Evolutionary conservation across 2,329 filamentous ascomycete genomes (phyloP), one percentile per base, ranked within the genome.

Genomic region (Podosphaera leucotricha): DNA sequence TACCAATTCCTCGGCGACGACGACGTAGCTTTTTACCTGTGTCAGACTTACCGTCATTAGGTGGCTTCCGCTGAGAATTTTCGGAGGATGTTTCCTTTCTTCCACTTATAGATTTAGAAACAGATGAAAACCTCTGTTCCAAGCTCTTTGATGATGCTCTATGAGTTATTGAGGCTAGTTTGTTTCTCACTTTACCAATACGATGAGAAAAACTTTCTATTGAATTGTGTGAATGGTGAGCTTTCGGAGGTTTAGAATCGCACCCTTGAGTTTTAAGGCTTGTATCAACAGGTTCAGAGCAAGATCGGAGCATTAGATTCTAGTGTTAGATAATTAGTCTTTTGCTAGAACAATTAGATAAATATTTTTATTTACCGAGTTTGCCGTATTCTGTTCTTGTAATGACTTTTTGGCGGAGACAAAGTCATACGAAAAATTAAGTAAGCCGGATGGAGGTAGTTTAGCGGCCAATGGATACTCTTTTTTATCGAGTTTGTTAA

Each of bases 381-480:
- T 41, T 37, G 43, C 22, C 26, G 5, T 10, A 42, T 8, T 30
- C 18, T 33, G 43, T 26, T 28, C 37, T 19, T 39, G 8, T 19
- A n/a, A 10, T 8, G 37, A n/a, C 37, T 39, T 19, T 3, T 33
- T n/a, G 4, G 28, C 15, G 11, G 28, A 13, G 13, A 21, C 71
- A 30, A 80, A 64, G 43, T 78, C 74, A 53, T 92, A 86, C 36
- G 72, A 76, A 57, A 95, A 80, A 46, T 75, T 76, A 49, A 75
- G 74, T 47, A 98, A 65, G 43, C 80, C 77, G 15, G 75, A 71
- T 2, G 90, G 90, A 1, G 86, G 92, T 1, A 83, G 79, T 42
- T 81, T 77, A 49, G 72, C 70, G 33, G 87, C 87, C 24, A 98
- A 67, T 35, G 90, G 90, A 59, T 92, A 98, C 54, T 90, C 75